Evolutionary conservation across 257 asterid genomes (phyloP).

Genomic region (Solanum piurae): DNA sequence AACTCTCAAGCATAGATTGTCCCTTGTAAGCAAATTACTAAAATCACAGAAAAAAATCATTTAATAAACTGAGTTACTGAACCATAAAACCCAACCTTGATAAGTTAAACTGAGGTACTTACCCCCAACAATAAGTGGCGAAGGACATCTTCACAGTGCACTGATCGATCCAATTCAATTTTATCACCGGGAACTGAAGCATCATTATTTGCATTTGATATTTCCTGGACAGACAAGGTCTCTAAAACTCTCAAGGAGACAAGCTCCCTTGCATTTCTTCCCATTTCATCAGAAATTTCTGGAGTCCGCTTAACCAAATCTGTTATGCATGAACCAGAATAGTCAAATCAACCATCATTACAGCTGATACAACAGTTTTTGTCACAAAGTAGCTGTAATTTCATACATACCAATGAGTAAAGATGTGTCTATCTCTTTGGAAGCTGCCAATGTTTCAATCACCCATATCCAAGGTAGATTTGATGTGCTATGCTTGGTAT

Average conservation of each 20-base stretch:
- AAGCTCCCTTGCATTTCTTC: constrained; percentile 41
- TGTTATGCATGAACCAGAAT: constrained; percentile 10
- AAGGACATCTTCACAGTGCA: constrained; percentile 35
- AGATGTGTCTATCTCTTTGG: neutral
- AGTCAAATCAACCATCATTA: neutral
- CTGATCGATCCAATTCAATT: constrained; percentile 25
- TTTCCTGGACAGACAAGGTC: constrained; percentile 17
- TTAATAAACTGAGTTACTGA: neutral
- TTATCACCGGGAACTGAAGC: constrained; percentile 9
- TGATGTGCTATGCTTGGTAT: constrained; percentile 12
- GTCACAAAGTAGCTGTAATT: neutral
- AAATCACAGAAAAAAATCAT: neutral
- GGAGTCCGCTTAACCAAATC: constrained; percentile 38
- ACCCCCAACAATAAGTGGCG: constrained; percentile 27
- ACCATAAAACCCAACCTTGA: neutral
- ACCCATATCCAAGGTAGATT: constrained; percentile 40
- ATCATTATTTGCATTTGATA: constrained; percentile 2
- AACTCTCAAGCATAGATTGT: neutral
- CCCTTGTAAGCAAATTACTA: neutral
- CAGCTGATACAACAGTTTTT: neutral
- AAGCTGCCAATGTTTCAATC: neutral
- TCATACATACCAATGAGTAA: constrained; percentile 22
- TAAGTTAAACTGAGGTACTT: neutral
- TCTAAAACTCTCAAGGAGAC: constrained; percentile 43
- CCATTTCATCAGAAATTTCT: constrained; percentile 26